phyloP scores from a whole-genome alignment of 495 filamentous ascomycete species.

The Podospora sp. region DNA sequence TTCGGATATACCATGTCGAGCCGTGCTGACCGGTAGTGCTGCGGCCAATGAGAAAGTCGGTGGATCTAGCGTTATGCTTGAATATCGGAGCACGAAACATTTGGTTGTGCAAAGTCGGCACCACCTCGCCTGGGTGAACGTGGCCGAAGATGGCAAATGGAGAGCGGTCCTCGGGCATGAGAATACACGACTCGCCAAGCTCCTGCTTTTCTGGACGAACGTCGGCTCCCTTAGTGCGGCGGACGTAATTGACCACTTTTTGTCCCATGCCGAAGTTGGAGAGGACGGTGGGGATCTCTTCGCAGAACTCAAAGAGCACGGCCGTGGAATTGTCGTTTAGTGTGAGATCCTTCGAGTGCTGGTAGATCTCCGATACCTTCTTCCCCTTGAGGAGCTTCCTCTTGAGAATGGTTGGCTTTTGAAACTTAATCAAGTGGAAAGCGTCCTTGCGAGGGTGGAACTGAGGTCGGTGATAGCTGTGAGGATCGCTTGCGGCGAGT shows the following conservation, averaged over 20 bases:
- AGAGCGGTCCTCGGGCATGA: conserved; percentile 90
- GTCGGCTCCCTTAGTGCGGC: conserved; percentile 79
- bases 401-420: conserved; percentile 68
- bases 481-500: conserved; percentile 73
- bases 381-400: conserved; percentile 78
- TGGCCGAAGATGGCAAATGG: conserved; percentile 94
- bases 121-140: conserved; percentile 84
- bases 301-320: conserved; percentile 90
- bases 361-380: conserved; percentile 72
- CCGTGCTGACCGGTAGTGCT: conserved; percentile 74
- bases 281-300: conserved; percentile 86
- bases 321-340: conserved; percentile 85
- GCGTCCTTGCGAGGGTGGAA: conserved; percentile 59
- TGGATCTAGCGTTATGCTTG: conserved; percentile 73
- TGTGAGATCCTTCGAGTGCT: conserved; percentile 72
- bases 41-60: conserved; percentile 85
- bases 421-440: conserved; percentile 56
- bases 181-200: conserved; percentile 81
- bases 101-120: conserved; percentile 86
- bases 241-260: conserved; percentile 93
- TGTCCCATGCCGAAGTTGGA: conserved; percentile 98
- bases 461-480: conserved; percentile 86
- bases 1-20: conserved; percentile 75
- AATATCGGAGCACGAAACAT: conserved; percentile 96
- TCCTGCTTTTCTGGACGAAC: conserved; percentile 51